Base-by-base conservation (phyloP, 1,139 yeast genomes). In the Lodderomyces margitis region DNA sequence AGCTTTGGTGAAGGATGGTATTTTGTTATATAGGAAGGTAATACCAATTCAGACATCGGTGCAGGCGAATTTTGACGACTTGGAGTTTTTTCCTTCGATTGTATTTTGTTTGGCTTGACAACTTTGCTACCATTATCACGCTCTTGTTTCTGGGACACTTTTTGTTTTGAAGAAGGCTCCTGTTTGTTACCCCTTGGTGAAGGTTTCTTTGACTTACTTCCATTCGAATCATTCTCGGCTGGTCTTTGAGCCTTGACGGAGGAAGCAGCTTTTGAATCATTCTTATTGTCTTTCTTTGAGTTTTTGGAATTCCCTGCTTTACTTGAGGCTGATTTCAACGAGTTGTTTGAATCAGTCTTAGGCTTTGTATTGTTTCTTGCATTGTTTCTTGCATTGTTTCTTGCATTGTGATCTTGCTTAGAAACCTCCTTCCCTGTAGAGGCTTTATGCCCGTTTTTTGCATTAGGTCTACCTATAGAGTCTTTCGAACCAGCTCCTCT, bases 1-100 rank as follows among this genome's bases (percentile, higher is more conserved):
- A 82, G 77, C 30, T 53, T 54, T 3, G 55, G 37, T 0, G 72
- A 54, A 5, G 72, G 68, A 16, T 45, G 51, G 40, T 63, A 65
- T 31, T 55, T 55, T 10, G 45, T 43, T 17, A 67, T 56, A 12
- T 61, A 62, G 1, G 57, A 50, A 3, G 72, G 71, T 12, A 63
- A 43, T 3, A 40, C 38, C n/a, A 44, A 42, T 15, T 44, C 46
- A 23, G 36, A 23, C 15, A 37, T 12, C 5, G 24, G 30, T 11
- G 35, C 30, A 3, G 32, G 19, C 3, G 24, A 16, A 3, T 17
- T 21, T 19, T 32, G 23, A 19, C 15, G 35, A 19, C 35, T 32
- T 3, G 16, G 15, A 11, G 23, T 17, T 9, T 17, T 20, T 16
- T 16, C 14, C 21, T 32, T 12, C 30, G 12, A n/a, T 25, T 25